Percentiles rank a stretch among this genome's conserved stretches.
Conservation (phyloP, 2,329 filamentous ascomycete species). For the Hypoxylon rubiginosum region DNA sequence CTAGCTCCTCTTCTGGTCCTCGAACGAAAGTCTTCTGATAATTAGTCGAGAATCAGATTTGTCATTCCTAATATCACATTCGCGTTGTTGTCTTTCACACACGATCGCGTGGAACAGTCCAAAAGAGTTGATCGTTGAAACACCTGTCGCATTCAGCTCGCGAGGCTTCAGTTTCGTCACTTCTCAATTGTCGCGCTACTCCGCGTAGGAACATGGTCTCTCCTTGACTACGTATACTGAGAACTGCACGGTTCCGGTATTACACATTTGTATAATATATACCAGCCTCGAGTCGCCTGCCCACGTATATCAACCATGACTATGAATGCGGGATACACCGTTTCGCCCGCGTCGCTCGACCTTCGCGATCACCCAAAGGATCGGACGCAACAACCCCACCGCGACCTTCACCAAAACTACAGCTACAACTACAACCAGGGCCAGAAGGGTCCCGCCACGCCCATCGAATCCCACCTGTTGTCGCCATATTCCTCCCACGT, state of each 20-base stretch:
- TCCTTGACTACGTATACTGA: conserved; percentile 41
- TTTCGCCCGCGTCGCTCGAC: conserved; percentile 58
- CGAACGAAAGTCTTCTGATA: conserved; percentile 37
- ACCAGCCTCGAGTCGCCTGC: conserved; percentile 48
- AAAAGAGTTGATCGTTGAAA: conserved; percentile 25
- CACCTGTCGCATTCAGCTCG: conserved; percentile 26
- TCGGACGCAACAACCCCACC: conserved; percentile 50
- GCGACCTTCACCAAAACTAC: conserved; percentile 46
- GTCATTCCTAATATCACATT: conserved; percentile 27
- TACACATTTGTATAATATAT: conserved; percentile 52
- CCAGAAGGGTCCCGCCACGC: conserved; percentile 51
- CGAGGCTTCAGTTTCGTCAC: conserved; percentile 36
- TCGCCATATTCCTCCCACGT: conserved; percentile 61
- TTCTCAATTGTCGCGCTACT: conserved; percentile 33
- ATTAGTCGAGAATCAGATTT: conserved; percentile 36
- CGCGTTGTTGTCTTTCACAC: conserved; percentile 19
- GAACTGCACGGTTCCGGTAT: conserved; percentile 42
- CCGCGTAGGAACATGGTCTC: conserved; percentile 45
- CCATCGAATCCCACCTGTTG: conserved; percentile 56
- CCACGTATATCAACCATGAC: conserved; percentile 57
- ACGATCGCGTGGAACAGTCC: conserved; percentile 29
- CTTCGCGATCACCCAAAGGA: conserved; percentile 49
- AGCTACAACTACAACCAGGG: conserved; percentile 41
- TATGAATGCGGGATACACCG: conserved; percentile 62
- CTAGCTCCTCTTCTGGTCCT: conserved; percentile 39